Base-by-base conservation (phyloP, 2,329 filamentous ascomycete species). In the Ambrosiella xylebori region DNA sequence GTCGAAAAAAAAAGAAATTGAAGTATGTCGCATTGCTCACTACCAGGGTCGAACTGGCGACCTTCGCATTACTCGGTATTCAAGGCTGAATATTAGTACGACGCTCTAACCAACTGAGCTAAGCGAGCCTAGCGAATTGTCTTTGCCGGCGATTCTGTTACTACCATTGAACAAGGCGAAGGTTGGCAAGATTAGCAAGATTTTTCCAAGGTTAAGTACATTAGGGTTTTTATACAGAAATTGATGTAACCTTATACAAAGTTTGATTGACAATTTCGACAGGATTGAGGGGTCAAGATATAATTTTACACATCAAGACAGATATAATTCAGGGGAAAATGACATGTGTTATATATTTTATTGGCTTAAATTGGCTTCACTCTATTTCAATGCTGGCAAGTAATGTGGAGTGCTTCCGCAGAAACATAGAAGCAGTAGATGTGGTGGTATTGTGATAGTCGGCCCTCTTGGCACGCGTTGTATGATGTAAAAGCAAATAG, bases 61-160 rank as follows among this genome's bases (percentile, higher is more conserved):
- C 47, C 47, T 51, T 51, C 47, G 47, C 47, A 51, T 51, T 51
- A 51, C 47, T 51, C 37, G 8, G 27, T 51, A 51, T 51, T 36
- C 47, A 51, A 51, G 47, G 47, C 9, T 12, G 47, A 36, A 51
- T 51, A 51, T 51, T 51, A 51, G 47, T 51, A 51, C 47, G 47
- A 51, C 47, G 47, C 47, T 51, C 47, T 51, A 51, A 51, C 47
- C 47, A 51, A 35, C 47, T 51, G 47, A 51, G 47, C 47, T 51
- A 51, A 51, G 47, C 47, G 27, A 51, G 47, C 19, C 37, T 36
- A 8, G 7, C n/a, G 47, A 51, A 27, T 17, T 47, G n/a, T 8
- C 7, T 3, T 47, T 47, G n/a, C 6, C 5, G 8, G 4, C 4
- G 3, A 4, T 5, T 4, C 4, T 1, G 27, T 27, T 27, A 27